These are phyloP conservation scores for Solanum hybrid DNA, from an alignment of 305 asterid species.

Conservation along the genomic window DNA sequence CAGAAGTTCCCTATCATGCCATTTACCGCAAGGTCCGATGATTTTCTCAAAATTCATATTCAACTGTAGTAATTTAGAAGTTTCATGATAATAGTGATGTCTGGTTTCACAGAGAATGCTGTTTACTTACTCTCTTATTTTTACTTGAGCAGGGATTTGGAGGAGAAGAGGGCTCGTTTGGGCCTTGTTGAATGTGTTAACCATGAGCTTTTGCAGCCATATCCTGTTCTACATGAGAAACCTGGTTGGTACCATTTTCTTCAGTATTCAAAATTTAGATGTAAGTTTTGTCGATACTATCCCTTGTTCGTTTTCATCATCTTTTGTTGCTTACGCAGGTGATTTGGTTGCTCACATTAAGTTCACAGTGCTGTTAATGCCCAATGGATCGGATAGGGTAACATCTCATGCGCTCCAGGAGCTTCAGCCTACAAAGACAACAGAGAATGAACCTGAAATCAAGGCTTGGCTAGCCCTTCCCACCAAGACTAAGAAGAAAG, in stretches of 20 bases:
- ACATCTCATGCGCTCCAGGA: conserved; percentile 86
- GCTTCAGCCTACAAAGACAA: conserved; percentile 56
- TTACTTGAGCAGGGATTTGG: conserved; percentile 66
- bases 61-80: background rate
- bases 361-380: conserved; percentile 90
- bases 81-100: background rate
- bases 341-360: conserved; percentile 91
- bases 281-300: background rate
- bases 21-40: conserved; percentile 8
- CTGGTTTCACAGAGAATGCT: background rate
- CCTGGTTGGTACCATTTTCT: conserved; percentile 43
- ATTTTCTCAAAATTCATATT: background rate
- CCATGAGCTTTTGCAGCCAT: conserved; percentile 91
- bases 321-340: conserved; percentile 37
- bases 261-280: background rate
- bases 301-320: background rate
- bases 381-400: conserved; percentile 85
- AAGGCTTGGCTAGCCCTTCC: conserved; percentile 84
- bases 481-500: conserved; percentile 35
- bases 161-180: conserved; percentile 88
- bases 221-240: conserved; percentile 92
- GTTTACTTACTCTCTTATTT: background rate
- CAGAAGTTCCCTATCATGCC: conserved; percentile 28
- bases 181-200: conserved; percentile 89
- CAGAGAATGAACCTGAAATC: conserved; percentile 76